Evolutionary conservation across 768 basidiomycete species (phyloP), one percentile per base, ranked within the genome.

Genomic region (Mycena capillaripes): DNA sequence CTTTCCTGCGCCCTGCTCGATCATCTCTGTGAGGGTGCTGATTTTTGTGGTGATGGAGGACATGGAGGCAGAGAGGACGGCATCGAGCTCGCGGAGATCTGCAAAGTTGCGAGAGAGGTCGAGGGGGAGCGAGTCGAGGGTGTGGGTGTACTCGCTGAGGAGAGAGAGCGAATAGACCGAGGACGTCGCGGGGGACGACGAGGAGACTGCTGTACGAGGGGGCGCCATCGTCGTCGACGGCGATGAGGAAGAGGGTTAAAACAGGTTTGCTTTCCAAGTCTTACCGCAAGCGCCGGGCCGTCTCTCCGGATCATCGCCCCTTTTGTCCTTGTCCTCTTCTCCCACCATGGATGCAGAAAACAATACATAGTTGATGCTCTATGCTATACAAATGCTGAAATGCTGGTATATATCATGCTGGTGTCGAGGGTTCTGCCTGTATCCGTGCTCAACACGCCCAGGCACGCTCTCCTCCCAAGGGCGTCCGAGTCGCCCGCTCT

Each of bases 21-120:
- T 91, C 89, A 95, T 91, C 69, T 85, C 79, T 46, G 92, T 93
- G 75, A 99, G 92, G 44, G 82, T 80, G 68, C 89, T 87, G 74
- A 99, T 92, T 82, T 96, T 96, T 53, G 87, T 76, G 69, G 94
- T 96, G 79, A 99, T 93, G 75, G 89, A 86, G 74, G 90, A 81
- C 82, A 97, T 93, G 72, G 95, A 95, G 52, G 94, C 87, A 76
- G 96, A 97, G 76, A 99, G 90, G 70, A 99, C 98, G 68, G 97
- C 98, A 82, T 99, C 98, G 83, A 99, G 94, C 84, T 99, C 98
- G 74, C 97, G 95, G 64, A 99, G 91, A 87, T 99, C 98, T 14
- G 94, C 95, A 81, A 98, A 95, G 82, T 92, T 93, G 82, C 95
- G 92, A 16, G 97, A 97, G 82, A 99, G 92, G 83, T 98, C 96